phyloP scores from a whole-genome alignment of 2,329 filamentous ascomycete species.

The Aspergillus viridinutans region DNA sequence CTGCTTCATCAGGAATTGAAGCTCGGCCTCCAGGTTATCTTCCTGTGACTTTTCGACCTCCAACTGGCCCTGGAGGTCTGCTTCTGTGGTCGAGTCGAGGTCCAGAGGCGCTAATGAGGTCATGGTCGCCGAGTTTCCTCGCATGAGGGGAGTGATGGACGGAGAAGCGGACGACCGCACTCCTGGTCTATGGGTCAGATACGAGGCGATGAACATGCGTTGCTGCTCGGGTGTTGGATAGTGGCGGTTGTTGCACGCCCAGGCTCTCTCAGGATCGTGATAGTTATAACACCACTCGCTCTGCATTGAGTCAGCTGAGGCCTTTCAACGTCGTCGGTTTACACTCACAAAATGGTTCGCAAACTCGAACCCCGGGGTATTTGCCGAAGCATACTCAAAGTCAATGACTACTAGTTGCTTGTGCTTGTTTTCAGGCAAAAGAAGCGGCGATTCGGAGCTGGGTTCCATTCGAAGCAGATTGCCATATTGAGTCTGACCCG shows the following conservation, averaged over 20 bases:
- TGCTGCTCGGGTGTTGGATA: constrained; percentile 84
- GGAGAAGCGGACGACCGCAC: constrained; percentile 21
- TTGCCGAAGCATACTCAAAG: constrained; percentile 94
- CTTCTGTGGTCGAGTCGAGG: constrained; percentile 65
- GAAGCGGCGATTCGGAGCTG: constrained; percentile 70
- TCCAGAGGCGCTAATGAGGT: constrained; percentile 61
- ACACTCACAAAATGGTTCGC: constrained; percentile 83
- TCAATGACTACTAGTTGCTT: constrained; percentile 97
- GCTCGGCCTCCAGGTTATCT: constrained; percentile 61
- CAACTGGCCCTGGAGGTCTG: constrained; percentile 46
- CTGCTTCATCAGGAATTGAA: constrained; percentile 70
- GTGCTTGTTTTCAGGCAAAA: constrained; percentile 87
- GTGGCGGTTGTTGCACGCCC: constrained; percentile 61
- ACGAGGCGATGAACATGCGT: constrained; percentile 76
- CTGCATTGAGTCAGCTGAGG: constrained; percentile 29
- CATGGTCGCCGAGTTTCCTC: constrained; percentile 50
- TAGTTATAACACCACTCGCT: constrained; percentile 99
- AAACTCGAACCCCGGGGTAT: constrained; percentile 81
- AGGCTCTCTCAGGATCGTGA: constrained; percentile 64
- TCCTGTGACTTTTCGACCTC: constrained; percentile 62
- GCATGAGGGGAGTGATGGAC: constrained; percentile 40
- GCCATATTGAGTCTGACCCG: constrained; percentile 82
- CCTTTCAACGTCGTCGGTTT: background rate
- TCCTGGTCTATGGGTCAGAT: constrained; percentile 72
- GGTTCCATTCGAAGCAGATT: constrained; percentile 83